Evolutionary conservation across 352 stramenopile species (phyloP).

Genomic region (Phytophthora macrochlamydospora): DNA sequence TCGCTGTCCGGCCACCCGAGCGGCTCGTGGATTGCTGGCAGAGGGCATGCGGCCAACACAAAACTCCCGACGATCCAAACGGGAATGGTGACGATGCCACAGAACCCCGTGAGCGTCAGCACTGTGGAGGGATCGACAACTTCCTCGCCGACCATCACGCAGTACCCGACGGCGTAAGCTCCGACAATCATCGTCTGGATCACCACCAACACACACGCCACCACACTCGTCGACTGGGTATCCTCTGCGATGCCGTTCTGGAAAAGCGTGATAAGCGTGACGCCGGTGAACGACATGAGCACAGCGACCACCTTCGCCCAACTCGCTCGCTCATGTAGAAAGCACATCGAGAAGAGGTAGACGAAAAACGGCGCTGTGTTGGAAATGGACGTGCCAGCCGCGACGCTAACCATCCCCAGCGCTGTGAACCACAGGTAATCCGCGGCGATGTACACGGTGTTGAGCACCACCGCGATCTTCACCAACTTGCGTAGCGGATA

Average conservation of each 20-base stretch:
- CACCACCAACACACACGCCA: slow-evolving; percentile 42
- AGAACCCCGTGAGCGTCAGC: slow-evolving; percentile 37
- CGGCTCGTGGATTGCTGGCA: slow-evolving; percentile 35
- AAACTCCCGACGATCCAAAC: slow-evolving; percentile 40
- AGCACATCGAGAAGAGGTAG: slow-evolving; percentile 57
- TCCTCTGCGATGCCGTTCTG: slow-evolving; percentile 3
- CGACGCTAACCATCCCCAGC: slow-evolving; percentile 46
- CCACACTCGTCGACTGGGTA: slow-evolving; percentile 15
- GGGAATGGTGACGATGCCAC: slow-evolving; percentile 37
- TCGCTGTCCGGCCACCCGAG: slow-evolving; percentile 32
- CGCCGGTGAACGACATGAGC: slow-evolving; percentile 36
- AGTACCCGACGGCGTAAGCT: slow-evolving; percentile 44
- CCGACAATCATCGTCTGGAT: slow-evolving; percentile 28
- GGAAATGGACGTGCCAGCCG: slow-evolving; percentile 45
- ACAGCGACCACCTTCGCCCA: slow-evolving; percentile 37
- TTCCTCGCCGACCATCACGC: slow-evolving; percentile 24
- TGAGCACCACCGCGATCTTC: slow-evolving; percentile 36
- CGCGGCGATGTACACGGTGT: slow-evolving; percentile 38
- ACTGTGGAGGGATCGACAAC: slow-evolving; percentile 40
- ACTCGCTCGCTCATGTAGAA: slow-evolving; percentile 37
- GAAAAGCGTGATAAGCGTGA: slow-evolving; percentile 44
- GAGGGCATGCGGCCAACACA: slow-evolving; percentile 23
- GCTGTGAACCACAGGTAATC: slow-evolving; percentile 57
- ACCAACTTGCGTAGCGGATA: slow-evolving; percentile 21
- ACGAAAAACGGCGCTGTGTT: slow-evolving; percentile 58